Evolutionary conservation across 1,284 basidiomycete species (phyloP).

Genomic region (Apiotrichum siamense): DNA sequence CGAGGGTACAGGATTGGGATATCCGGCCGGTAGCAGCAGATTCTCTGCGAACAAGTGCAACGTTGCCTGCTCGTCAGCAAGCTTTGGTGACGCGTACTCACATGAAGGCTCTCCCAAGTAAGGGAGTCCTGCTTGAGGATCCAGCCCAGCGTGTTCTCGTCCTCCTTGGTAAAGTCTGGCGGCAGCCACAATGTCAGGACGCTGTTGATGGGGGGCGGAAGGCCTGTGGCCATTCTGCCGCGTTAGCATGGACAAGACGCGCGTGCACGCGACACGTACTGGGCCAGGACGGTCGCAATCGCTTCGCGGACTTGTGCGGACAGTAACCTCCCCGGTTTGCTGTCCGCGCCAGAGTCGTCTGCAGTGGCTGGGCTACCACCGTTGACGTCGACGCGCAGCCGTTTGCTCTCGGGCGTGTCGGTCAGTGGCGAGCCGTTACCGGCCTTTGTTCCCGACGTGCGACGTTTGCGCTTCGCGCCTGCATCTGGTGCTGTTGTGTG

Average conservation of each 20-base stretch:
- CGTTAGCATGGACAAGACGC: neutral
- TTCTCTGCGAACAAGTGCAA: constrained; percentile 38
- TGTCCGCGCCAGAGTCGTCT: neutral
- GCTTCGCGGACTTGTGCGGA: constrained; percentile 27
- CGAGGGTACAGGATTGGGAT: constrained; percentile 42
- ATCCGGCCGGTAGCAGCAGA: constrained; percentile 35
- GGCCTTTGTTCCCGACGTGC: constrained; percentile 3
- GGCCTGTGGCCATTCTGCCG: constrained; percentile 34
- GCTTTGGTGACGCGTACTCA: constrained; percentile 22
- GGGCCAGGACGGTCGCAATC: constrained; percentile 28
- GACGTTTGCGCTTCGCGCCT: constrained; percentile 22
- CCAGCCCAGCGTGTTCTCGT: constrained; percentile 40
- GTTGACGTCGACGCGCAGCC: constrained; percentile 1
- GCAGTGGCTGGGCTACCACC: neutral
- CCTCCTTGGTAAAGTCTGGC: constrained; percentile 30
- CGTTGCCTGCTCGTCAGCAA: constrained; percentile 27
- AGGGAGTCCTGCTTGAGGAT: constrained; percentile 29
- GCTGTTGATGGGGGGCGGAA: constrained; percentile 35
- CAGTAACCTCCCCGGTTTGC: constrained; percentile 13
- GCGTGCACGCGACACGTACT: constrained; percentile 28
- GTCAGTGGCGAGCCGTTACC: neutral
- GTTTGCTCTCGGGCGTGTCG: constrained; percentile 13
- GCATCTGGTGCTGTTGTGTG: constrained; percentile 1
- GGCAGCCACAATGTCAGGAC: constrained; percentile 35
- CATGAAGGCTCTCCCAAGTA: constrained; percentile 33